Conservation (phyloP, 495 filamentous ascomycete genomes). For the Aspergillus biplanus region DNA sequence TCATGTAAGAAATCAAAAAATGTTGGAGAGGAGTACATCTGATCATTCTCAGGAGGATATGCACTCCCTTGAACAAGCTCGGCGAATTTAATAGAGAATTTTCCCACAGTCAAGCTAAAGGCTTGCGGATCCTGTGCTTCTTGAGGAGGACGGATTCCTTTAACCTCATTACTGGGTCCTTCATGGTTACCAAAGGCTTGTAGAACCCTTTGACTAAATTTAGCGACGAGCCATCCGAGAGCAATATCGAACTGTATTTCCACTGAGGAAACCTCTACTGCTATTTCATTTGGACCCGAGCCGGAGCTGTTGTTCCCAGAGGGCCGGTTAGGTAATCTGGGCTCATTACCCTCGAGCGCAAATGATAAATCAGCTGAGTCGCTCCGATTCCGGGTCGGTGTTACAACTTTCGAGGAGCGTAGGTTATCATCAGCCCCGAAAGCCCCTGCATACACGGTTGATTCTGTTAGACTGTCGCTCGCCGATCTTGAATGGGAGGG, state of each 20-base stretch:
- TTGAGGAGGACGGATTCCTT: slow-evolving; percentile 22
- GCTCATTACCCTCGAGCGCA: slow-evolving; percentile 15
- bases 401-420: slow-evolving; percentile 31
- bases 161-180: slow-evolving; percentile 13
- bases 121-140: slow-evolving; percentile 34
- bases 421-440: slow-evolving; percentile 35
- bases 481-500: slow-evolving; percentile 14
- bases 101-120: slow-evolving; percentile 55
- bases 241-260: slow-evolving; percentile 68
- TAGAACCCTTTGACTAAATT: slow-evolving; percentile 59
- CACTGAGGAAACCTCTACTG: slow-evolving; percentile 59
- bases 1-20: slow-evolving; percentile 35
- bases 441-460: slow-evolving; percentile 26
- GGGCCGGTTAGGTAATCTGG: slow-evolving; percentile 5
- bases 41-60: slow-evolving; percentile 25
- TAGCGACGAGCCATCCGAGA: slow-evolving; percentile 66
- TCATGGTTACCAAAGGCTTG: slow-evolving; percentile 38
- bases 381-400: slow-evolving; percentile 29
- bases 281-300: slow-evolving; percentile 37
- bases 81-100: slow-evolving; percentile 65
- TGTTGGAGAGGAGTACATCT: slow-evolving; percentile 18
- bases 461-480: slow-evolving; percentile 30
- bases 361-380: slow-evolving; percentile 24
- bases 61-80: slow-evolving; percentile 59
- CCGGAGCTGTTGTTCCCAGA: slow-evolving; percentile 13